Evolutionary conservation across 108 stramenopile genomes (phyloP).

Genomic region (Nitzschia sp.): DNA sequence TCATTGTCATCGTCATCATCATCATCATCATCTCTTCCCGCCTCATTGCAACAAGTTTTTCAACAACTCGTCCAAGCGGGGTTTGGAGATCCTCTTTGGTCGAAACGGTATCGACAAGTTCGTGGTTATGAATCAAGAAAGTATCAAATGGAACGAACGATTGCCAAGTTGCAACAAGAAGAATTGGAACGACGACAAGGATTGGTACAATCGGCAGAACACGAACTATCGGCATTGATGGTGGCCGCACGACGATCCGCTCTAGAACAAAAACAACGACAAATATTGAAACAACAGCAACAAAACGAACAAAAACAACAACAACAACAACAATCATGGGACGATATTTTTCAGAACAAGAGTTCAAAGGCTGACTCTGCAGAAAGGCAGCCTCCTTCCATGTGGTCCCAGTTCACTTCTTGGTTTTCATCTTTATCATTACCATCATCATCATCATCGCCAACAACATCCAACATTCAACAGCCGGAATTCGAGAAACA

Average conservation of each 20-base stretch:
- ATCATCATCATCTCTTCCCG: neutral
- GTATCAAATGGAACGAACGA: neutral
- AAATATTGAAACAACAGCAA: neutral
- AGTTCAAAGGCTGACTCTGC: neutral
- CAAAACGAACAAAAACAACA: neutral
- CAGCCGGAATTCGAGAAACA: neutral
- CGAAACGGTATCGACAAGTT: constrained; percentile 42
- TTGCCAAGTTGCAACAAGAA: constrained; percentile 1
- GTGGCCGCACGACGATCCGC: neutral
- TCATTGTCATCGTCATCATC: too few species aligned
- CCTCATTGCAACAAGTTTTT: constrained; percentile 10
- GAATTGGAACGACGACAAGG: neutral
- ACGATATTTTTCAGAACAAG: neutral
- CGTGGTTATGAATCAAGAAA: constrained; percentile 1
- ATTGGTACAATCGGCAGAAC: neutral
- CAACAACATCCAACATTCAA: neutral
- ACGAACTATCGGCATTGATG: constrained; percentile 1
- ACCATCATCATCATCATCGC: neutral
- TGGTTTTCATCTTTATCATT: neutral
- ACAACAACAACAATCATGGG: neutral
- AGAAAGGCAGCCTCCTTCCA: neutral
- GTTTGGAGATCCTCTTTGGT: constrained; percentile 46
- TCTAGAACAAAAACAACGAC: neutral
- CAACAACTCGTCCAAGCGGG: constrained; percentile 34
- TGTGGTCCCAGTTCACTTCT: neutral